Evolutionary conservation across 2,329 filamentous ascomycete genomes (phyloP), one percentile per base, ranked within the genome.

Genomic region (Colletotrichum abscissum): DNA sequence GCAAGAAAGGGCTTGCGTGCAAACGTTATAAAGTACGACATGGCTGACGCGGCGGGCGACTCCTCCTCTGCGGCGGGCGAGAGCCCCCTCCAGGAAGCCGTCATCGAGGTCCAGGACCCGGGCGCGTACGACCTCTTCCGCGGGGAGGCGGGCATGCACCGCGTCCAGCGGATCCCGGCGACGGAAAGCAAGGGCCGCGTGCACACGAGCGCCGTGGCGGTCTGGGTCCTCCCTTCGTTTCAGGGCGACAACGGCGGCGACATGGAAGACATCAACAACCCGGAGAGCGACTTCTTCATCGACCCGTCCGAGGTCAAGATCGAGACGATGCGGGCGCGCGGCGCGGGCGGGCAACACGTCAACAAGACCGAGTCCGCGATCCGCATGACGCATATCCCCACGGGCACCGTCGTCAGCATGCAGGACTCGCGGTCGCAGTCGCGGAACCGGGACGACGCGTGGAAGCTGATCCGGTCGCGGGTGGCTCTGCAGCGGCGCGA

Each of bases 321-420:
- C 24, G 97, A 99, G 80, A 94, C 95, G 74, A 98, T 98, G 95
- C 90, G 95, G 19, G 95, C 97, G 0, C 88, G 94, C 58, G 97
- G 97, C 73, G 96, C 97, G 0, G 97, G 97, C 38, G 97, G 97
- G 1, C 97, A 99, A 85, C 97, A 99, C 83, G 97, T 99, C 80
- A 99, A 99, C 85, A 98, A 96, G 82, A 99, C 97, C 0, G 97
- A 99, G 85, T 98, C 95, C 35, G 97, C 97, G 4, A 94, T 99
- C 74, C 92, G 97, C 11, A 88, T 99, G 78, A 98, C 95, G 2
- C 97, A 99, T 85, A 83, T 93, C 7, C 97, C 97, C 2, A 97
- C 95, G 1, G 94, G 93, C 57, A 97, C 92, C 0, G 91, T 94
- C 2, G 95, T 98, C 16, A 92, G 92, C 14, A 97, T 98, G 89